A percentile compares a stretch with the other conserved stretches of the same genome.
phyloP scores from a whole-genome alignment of 768 basidiomycete genomes.

The Leccinum imitatum region DNA sequence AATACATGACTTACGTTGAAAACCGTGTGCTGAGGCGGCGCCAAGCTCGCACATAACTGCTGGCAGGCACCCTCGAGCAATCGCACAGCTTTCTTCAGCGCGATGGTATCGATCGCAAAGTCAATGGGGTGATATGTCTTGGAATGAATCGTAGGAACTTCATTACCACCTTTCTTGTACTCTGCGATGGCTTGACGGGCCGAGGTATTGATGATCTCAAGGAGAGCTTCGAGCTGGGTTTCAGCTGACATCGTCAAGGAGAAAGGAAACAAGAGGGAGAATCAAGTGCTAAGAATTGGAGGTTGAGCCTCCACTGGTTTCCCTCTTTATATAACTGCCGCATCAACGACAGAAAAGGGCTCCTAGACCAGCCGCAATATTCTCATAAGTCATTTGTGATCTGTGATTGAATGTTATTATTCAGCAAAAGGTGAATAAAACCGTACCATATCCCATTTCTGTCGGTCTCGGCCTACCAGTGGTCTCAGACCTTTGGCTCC shows the following conservation, averaged over 20 bases:
- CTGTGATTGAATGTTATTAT: neutral
- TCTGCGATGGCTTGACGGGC: constrained; percentile 25
- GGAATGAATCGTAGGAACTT: constrained; percentile 26
- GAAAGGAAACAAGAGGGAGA: neutral
- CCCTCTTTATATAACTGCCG: neutral
- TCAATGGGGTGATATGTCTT: constrained; percentile 26
- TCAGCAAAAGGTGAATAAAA: no score
- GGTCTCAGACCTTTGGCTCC: no score
- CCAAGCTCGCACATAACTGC: constrained; percentile 26
- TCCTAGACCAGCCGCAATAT: no score
- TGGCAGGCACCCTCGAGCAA: constrained; percentile 29
- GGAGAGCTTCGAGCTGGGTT: constrained; percentile 13
- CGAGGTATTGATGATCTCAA: constrained; percentile 32
- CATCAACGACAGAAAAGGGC: neutral
- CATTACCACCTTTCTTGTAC: constrained; percentile 24
- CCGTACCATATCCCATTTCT: no score
- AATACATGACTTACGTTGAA: constrained; percentile 20
- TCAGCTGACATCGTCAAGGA: constrained; percentile 19
- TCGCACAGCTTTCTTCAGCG: constrained; percentile 25
- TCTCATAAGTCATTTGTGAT: neutral
- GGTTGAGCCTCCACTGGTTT: no score
- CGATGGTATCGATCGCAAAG: constrained; percentile 18
- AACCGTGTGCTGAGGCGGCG: constrained; percentile 29
- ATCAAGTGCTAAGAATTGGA: neutral
- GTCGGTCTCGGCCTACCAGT: no score